Base-by-base conservation (phyloP, 2,329 filamentous ascomycete species). In the Ustulina deusta region DNA sequence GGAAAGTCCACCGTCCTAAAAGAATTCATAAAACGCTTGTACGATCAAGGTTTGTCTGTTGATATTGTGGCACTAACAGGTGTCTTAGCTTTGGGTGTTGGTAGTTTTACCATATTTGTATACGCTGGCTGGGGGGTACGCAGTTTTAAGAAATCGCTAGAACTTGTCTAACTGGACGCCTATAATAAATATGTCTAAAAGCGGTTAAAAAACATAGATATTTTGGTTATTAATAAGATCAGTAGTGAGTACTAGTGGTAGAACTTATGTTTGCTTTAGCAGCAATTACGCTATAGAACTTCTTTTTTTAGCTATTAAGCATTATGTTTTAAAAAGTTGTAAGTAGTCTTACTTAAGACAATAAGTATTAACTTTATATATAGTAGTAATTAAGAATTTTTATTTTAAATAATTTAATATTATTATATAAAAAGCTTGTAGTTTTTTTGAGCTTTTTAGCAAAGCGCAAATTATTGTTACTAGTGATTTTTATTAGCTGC, bases 191-290 rank as follows among this genome's bases (percentile, higher is more conserved):
- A 76, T 1, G 73, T 80, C 0, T 75, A 69, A 25, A 74, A 79
- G 1, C 79, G 83, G 0, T 75, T 88, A 1, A 72, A 22, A 0
- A 36, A 75, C 0, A 87, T 84, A 0, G 81, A 90, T 57, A 84
- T 89, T 0, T 79, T 91, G 1, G 82, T 91, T 27, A 87, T 91
- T 17, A 89, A 91, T 71, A 89, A 91, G 76, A 86, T 91, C 65
- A 88, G 85, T 69, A 91, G 65, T 68, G 61, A 68, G 65, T 64
- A 6, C 15, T 9, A n/a, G 2, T n/a, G 10, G 46, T 48, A 6
- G 11, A 25, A 40, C n/a, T 13, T 20, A 29, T 34, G n/a, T n/a
- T 27, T 27, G 9, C 22, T 17, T 15, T 15, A 15, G 2, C 15
- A 9, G 10, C 20, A 36, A n/a, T 48, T 11, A 25, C 27, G 38